These are phyloP conservation scores for Solanum pinnatisectum DNA, from an alignment of 257 asterid genomes.

Conservation along the genomic window DNA sequence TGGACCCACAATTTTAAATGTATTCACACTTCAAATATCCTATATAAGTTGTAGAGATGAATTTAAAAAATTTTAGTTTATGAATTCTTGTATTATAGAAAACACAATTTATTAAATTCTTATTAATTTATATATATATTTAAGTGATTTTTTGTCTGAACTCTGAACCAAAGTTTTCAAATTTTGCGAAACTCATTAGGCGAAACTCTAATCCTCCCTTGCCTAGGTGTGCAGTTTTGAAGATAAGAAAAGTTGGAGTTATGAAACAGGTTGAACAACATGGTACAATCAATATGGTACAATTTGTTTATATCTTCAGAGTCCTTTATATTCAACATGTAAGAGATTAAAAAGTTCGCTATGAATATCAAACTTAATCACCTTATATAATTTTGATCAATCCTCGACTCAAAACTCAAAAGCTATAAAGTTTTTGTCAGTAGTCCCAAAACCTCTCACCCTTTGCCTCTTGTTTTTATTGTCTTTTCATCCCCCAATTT, in stretches of 20 bases:
- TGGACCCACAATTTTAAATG: no score
- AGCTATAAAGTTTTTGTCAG: not conserved
- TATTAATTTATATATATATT: no score
- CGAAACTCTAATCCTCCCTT: no score
- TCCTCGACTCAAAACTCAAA: not conserved
- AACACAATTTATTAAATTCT: not conserved
- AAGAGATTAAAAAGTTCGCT: not conserved
- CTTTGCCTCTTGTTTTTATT: not conserved
- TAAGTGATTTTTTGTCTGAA: no score
- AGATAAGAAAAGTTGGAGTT: no score
- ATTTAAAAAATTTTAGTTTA: not conserved
- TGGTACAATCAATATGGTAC: no score
- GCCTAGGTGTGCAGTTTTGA: no score
- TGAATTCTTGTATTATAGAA: not conserved
- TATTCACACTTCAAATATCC: not conserved
- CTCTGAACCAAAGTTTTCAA: no score
- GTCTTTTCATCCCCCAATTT: not conserved
- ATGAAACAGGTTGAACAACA: no score
- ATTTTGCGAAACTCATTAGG: no score
- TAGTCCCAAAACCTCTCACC: not conserved
- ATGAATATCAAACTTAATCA: not conserved
- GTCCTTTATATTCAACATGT: no score
- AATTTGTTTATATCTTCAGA: no score
- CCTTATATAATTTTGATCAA: not conserved
- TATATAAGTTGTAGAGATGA: not conserved